Conservation (phyloP, 2,329 filamentous ascomycete species). For the Hyphodiscus sp. region DNA sequence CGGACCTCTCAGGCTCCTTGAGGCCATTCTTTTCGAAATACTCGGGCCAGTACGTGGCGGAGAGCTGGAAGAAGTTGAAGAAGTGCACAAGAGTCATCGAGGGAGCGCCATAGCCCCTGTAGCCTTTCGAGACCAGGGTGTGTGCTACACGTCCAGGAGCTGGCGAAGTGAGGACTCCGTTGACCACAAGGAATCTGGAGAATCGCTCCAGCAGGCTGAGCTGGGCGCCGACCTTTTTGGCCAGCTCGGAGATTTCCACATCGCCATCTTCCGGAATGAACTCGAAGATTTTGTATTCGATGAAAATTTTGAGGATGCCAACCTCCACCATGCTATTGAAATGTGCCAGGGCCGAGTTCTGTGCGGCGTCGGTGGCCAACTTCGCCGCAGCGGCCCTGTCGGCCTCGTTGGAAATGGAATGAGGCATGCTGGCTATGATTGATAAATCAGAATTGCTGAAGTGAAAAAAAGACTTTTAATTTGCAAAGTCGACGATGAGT, state of each 20-base stretch:
- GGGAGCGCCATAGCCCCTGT: not conserved
- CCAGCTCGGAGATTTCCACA: not conserved
- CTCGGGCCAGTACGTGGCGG: not conserved
- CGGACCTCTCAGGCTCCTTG: not conserved
- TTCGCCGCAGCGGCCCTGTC: not conserved
- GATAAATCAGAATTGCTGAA: no score
- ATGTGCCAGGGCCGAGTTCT: not conserved
- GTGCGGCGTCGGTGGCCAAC: not conserved
- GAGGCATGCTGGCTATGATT: not conserved
- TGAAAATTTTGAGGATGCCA: not conserved
- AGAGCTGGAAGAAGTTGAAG: not conserved
- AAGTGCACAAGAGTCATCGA: not conserved
- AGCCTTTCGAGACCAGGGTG: not conserved
- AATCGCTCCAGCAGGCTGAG: not conserved
- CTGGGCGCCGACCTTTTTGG: not conserved
- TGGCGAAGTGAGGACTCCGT: not conserved
- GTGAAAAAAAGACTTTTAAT: no score
- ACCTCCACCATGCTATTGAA: not conserved
- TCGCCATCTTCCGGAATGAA: conserved; percentile 1
- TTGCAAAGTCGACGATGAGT: no score
- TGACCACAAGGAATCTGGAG: not conserved
- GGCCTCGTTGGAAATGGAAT: not conserved
- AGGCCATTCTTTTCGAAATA: not conserved
- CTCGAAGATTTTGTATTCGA: conserved; percentile 1
- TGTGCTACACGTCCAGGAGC: not conserved